A percentile compares a stretch with the other conserved stretches of the same genome.
These are phyloP conservation scores for Sugiyamaella pinicola DNA, from an alignment of 1,139 yeast genomes.

Conservation along the genomic window DNA sequence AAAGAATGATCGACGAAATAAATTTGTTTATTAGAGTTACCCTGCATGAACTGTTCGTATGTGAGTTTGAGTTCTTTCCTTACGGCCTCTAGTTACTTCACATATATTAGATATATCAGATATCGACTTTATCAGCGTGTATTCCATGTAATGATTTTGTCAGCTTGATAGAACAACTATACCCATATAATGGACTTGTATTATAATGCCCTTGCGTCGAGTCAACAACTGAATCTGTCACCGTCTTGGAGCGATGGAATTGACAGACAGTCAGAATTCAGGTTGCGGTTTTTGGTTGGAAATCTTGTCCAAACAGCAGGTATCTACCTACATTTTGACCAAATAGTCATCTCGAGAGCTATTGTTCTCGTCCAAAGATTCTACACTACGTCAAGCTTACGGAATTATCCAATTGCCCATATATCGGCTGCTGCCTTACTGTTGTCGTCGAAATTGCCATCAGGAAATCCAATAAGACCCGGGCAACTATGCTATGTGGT, in stretches of 20 bases:
- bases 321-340: conserved; percentile 23
- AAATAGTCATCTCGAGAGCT: conserved; percentile 26
- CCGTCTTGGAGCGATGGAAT: conserved; percentile 14
- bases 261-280: conserved; percentile 4
- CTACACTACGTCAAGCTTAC: conserved; percentile 16
- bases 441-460: conserved; percentile 21
- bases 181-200: background rate
- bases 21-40: background rate
- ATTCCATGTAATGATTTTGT: too few relatives aligned
- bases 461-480: conserved; percentile 15
- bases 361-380: conserved; percentile 29
- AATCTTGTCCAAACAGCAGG: conserved; percentile 26
- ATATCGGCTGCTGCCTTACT: conserved; percentile 23
- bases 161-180: too few relatives aligned
- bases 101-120: too few relatives aligned
- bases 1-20: background rate
- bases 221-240: conserved; percentile 16
- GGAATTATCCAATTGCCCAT: conserved; percentile 10
- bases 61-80: too few relatives aligned
- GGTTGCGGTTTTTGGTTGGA: conserved; percentile 18
- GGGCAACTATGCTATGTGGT: conserved; percentile 16
- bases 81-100: background rate
- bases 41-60: conserved; percentile 12
- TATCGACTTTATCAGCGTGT: too few relatives aligned
- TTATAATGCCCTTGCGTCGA: conserved; percentile 16